Conservation (phyloP, 2,329 filamentous ascomycete genomes). For the Penicillium digitatum region DNA sequence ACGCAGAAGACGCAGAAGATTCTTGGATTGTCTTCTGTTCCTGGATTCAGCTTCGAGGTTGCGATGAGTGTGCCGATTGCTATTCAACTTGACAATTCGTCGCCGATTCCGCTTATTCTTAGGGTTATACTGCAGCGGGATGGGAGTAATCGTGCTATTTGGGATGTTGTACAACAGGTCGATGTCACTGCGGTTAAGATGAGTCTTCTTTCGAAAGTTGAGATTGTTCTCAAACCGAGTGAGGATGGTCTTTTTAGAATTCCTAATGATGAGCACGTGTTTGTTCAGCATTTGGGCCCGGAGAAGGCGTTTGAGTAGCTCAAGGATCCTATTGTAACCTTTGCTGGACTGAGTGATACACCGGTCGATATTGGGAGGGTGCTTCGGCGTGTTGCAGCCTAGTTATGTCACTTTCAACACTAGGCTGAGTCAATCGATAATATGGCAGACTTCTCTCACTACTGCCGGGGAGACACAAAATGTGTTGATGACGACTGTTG, state of each 20-base stretch:
- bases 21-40: slow-evolving; percentile 34
- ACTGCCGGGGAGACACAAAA: slow-evolving; percentile 10
- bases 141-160: slow-evolving; percentile 9
- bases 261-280: not conserved
- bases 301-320: slow-evolving; percentile 1
- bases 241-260: not conserved
- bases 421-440: slow-evolving; percentile 9
- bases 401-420: slow-evolving; percentile 22
- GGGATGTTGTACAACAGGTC: slow-evolving; percentile 11
- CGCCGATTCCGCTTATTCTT: slow-evolving; percentile 15
- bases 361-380: slow-evolving; percentile 14
- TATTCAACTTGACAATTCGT: slow-evolving; percentile 22
- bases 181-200: slow-evolving; percentile 15
- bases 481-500: not conserved
- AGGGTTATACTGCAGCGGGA: slow-evolving; percentile 2
- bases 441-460: slow-evolving; percentile 14
- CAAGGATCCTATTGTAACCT: not conserved
- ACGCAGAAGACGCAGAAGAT: slow-evolving; percentile 34
- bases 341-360: slow-evolving; percentile 5
- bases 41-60: slow-evolving; percentile 27
- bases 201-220: slow-evolving; percentile 5
- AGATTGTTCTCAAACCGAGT: slow-evolving; percentile 10
- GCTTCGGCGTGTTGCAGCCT: slow-evolving; percentile 16
- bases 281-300: slow-evolving; percentile 9
- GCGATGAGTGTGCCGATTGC: slow-evolving; percentile 25